Conservation (phyloP, 2,329 filamentous ascomycete genomes). For the Orbilia javanica region DNA sequence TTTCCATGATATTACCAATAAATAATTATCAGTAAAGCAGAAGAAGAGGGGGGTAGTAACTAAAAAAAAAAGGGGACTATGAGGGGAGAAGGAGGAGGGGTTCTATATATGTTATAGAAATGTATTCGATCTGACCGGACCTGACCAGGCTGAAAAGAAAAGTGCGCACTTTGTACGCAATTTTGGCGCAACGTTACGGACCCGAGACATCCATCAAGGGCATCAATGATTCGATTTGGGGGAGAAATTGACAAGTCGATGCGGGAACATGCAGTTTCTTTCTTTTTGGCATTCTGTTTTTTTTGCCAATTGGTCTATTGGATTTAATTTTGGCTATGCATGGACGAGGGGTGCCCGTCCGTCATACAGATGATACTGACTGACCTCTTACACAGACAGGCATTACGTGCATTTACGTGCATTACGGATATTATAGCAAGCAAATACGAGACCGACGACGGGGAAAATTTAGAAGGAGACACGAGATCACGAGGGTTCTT, state of each 20-base stretch:
- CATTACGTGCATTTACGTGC: too few species aligned
- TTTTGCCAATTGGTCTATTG: slow-evolving; percentile 1
- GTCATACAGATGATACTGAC: too few species aligned
- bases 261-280: slow-evolving; percentile 3
- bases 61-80: too few species aligned
- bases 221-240: background rate
- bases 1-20: slow-evolving; percentile 11
- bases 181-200: slow-evolving; percentile 45
- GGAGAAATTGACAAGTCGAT: slow-evolving; percentile 25
- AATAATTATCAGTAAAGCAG: background rate
- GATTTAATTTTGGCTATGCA: too few species aligned
- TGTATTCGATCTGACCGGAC: too few species aligned
- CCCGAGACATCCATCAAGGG: background rate
- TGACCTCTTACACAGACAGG: too few species aligned
- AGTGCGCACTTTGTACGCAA: slow-evolving; percentile 46
- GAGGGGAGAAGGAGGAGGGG: background rate
- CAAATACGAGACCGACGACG: background rate
- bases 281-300: background rate
- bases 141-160: too few species aligned
- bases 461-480: background rate
- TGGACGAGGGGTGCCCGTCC: background rate
- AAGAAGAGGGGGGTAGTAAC: too few species aligned
- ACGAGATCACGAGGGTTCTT: slow-evolving; percentile 33
- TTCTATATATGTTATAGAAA: background rate
- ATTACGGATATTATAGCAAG: background rate